Evolutionary conservation across 176 grass and related monocot species (phyloP).

Genomic region (Raddia distichophylla): DNA sequence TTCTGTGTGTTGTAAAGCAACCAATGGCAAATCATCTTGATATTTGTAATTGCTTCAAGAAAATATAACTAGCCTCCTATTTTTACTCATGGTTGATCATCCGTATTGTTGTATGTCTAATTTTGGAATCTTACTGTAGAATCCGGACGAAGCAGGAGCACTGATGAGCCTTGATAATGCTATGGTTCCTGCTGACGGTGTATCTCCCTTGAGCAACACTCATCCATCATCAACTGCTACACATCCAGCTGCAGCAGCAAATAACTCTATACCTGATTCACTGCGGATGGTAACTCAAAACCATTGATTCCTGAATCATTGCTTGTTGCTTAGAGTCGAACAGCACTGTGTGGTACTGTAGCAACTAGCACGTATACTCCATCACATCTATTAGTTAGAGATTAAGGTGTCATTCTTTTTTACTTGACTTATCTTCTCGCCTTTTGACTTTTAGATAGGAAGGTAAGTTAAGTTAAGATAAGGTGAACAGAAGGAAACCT

Average conservation of each 20-base stretch:
- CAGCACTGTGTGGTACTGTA: no score
- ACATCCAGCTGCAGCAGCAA: constrained; percentile 56
- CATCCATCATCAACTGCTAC: constrained; percentile 46
- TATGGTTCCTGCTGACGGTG: constrained; percentile 60
- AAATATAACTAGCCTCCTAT: neutral
- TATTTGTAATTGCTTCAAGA: constrained; percentile 18
- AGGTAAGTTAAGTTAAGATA: no score
- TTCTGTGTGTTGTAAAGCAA: neutral
- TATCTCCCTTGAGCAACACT: constrained; percentile 49
- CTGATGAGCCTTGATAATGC: constrained; percentile 53
- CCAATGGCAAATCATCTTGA: neutral
- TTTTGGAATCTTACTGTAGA: constrained; percentile 45
- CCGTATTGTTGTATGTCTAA: constrained; percentile 23
- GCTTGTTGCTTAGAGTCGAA: neutral
- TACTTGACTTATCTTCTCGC: no score
- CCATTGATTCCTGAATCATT: constrained; percentile 21
- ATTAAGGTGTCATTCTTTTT: no score
- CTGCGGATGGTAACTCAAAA: constrained; percentile 74
- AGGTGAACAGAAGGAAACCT: no score
- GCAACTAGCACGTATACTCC: no score
- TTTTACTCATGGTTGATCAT: constrained; percentile 12
- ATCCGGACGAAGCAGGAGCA: constrained; percentile 57
- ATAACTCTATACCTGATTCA: constrained; percentile 77
- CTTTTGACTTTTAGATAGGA: no score
- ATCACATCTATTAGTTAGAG: no score